A percentile compares a stretch with the other conserved stretches of the same genome.
Conservation (phyloP, 306 rosid species). For the Trifolium dubium region DNA sequence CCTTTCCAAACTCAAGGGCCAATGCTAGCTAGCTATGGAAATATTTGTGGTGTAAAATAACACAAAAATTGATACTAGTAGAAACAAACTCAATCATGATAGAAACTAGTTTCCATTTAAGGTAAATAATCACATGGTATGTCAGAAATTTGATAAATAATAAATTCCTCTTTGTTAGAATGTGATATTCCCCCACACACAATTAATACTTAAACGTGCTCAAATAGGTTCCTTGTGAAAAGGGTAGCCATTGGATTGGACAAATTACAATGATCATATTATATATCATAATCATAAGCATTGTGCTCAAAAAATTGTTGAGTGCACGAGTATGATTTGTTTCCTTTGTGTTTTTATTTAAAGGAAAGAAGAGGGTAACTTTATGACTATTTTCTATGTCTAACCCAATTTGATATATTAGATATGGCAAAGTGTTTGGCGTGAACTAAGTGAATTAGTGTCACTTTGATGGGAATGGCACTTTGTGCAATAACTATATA, state of each 20-base stretch:
- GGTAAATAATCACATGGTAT: conserved; percentile 47
- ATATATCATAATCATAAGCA: conserved; percentile 3
- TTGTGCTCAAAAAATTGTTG: conserved; percentile 40
- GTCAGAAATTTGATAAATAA: conserved; percentile 31
- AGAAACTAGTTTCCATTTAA: conserved; percentile 30
- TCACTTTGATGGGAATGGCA: conserved; percentile 45
- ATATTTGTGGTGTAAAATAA: conserved; percentile 35
- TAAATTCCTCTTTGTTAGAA: not conserved
- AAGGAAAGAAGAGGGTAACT: conserved; percentile 39
- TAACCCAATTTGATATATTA: conserved; percentile 41
- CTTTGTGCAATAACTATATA: conserved; percentile 43
- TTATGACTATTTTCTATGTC: conserved; percentile 50
- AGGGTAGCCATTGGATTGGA: conserved; percentile 38
- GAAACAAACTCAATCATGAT: conserved; percentile 33
- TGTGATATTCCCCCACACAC: conserved; percentile 17
- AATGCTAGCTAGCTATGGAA: not conserved
- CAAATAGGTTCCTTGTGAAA: not conserved
- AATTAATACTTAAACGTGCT: conserved; percentile 45
- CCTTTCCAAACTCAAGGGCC: conserved; percentile 6
- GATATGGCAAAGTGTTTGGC: conserved; percentile 50
- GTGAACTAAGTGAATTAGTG: conserved; percentile 48
- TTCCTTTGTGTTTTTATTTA: not conserved
- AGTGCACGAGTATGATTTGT: conserved; percentile 47
- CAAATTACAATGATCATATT: not conserved
- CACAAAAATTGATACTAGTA: not conserved